Base-by-base conservation (phyloP, 2,329 filamentous ascomycete genomes). In the Orbilia quercus region DNA sequence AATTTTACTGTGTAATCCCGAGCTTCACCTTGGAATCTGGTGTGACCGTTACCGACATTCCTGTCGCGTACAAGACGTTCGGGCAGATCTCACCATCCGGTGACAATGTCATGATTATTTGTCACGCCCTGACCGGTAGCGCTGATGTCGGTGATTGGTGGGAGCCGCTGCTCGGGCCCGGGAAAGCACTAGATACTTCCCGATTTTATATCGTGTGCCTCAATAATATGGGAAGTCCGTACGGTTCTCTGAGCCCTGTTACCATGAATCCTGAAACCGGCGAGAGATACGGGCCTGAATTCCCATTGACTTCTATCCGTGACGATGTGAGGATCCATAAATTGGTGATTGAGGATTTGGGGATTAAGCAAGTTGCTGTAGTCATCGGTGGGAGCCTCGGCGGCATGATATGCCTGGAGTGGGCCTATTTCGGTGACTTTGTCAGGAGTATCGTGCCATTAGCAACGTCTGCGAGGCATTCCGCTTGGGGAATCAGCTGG, bases 21-120 rank as follows among this genome's bases (percentile, higher is more conserved):
- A 89, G 89, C 23, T 96, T 97, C 81, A 92, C 90, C 7, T 90
- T 99, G 76, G 95, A 99, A 81, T 98, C 93, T 1, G 95, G 95
- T 53, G 91, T 90, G 22, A 90, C 87, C 0, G 85, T 99, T 18
- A 83, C 85, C 77, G 95, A 98, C 86, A 84, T 89, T 14, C 88
- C 88, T 1, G 83, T 90, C 58, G 88, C 88, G 44, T 90, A 89
- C 80, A 90, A 87, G 48, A 88, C 86, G 20, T 83, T 87, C 51
- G 88, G 88, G 75, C 85, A 84, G 75, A 83, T 90, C 74, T 86
- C 86, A 22, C 81, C 84, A 16, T 81, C 83, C 22, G 83, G 84
- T 58, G 85, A 89, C 80, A 90, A 90, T 83, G 87, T 84, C 77
- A 90, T 90, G 88, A 85, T 90, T 22, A 89, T 90, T 77, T 96